These are phyloP conservation scores for Glaciozyma martinii DNA, from an alignment of 768 basidiomycete genomes.

Conservation along the genomic window DNA sequence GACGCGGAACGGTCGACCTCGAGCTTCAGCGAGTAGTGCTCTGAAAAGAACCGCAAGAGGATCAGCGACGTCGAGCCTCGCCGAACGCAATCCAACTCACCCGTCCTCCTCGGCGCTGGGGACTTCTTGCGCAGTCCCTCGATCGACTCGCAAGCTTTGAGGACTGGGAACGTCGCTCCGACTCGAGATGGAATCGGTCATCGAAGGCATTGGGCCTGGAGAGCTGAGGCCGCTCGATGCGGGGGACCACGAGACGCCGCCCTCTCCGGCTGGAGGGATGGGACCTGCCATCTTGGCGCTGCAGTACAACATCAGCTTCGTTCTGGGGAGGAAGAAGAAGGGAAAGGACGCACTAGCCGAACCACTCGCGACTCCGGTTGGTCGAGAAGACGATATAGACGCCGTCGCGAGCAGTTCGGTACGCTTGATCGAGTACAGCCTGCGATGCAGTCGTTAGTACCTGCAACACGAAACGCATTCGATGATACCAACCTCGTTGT, in stretches of 20 bases:
- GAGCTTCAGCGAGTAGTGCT: constrained; percentile 21
- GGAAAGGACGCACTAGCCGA: constrained; percentile 50
- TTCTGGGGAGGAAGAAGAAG: not conserved
- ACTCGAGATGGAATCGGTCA: constrained; percentile 12
- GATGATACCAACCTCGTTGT: not conserved
- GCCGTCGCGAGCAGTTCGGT: constrained; percentile 68
- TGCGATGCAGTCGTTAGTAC: constrained; percentile 48
- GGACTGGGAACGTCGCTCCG: too few relatives aligned
- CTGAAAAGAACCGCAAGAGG: not conserved
- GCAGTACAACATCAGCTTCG: not conserved
- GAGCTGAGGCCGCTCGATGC: not conserved
- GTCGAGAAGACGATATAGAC: constrained; percentile 67
- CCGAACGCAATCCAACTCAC: not conserved
- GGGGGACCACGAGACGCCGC: not conserved
- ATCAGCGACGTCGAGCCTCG: not conserved
- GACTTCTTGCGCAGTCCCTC: constrained; percentile 22
- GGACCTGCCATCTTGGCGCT: constrained; percentile 2
- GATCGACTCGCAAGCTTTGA: too few relatives aligned
- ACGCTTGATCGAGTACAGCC: constrained; percentile 83
- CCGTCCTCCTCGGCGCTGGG: constrained; percentile 9
- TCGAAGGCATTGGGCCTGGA: not conserved
- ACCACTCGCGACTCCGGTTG: constrained; percentile 89
- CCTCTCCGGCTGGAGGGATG: not conserved
- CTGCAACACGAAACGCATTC: not conserved
- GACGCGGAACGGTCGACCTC: constrained; percentile 66